Base-by-base conservation (phyloP, 495 filamentous ascomycete genomes). In the Annulohypoxylon maeteangense region DNA sequence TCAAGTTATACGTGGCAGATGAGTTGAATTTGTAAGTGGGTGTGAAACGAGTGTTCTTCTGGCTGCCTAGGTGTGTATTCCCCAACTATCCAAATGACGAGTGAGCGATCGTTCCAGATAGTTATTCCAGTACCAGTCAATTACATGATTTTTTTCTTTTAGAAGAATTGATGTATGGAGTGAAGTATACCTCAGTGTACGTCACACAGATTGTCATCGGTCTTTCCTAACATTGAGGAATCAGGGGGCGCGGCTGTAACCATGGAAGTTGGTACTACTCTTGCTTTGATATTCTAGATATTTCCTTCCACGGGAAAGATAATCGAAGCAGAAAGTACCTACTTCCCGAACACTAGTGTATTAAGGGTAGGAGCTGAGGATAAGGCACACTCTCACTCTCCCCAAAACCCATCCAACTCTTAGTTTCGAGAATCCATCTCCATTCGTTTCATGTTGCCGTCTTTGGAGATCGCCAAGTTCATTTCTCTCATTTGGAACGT, bases 401-500 rank as follows among this genome's bases (percentile, higher is more conserved):
- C 20, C 20, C 29, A 10, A 34, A 10, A 34, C 27, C 10, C 27
- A 34, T 34, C 29, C n/a, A 34, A 34, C 14, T 23, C 29, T 34
- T 2, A 20, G 4, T 10, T 20, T 20, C 0, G 27, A 53, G 48
- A 31, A 53, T 31, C 25, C 11, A 53, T 31, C 25, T 16, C 29
- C 31, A 27, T 38, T 8, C 25, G 45, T 23, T 4, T 22, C 34
- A 34, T 36, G 10, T 23, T 51, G 31, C n/a, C 60, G 20, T 23
- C 47, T n/a, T 44, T 50, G 29, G 48, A 61, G 20, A 45, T 32
- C 60, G 36, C 32, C 56, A 53, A 66, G 29, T 54, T 69, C 67
- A 62, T 32, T 68, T 65, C 67, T 75, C 64, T 73, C 65, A 31
- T 68, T 64, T 55, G 23, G 59, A 59, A 32, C 25, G 42, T 64